Evolutionary conservation across 1,139 yeast genomes (phyloP), one percentile per base, ranked within the genome.

Genomic region (Sugiyamaella sp.): DNA sequence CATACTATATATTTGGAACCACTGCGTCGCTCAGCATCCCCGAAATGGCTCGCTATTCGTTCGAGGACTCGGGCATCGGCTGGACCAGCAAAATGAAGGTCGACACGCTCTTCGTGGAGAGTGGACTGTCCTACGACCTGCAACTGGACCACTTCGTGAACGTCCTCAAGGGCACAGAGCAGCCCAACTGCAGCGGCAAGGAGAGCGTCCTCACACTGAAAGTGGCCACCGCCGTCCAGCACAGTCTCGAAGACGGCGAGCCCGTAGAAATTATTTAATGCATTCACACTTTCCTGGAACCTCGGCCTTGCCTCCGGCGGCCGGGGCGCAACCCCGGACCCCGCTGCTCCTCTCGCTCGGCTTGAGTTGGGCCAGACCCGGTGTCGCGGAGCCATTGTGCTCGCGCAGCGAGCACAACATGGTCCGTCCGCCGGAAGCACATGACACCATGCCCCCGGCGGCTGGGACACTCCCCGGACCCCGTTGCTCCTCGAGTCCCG

Each of bases 1-100:
- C 49, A 1, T 46, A 46, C 32, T 46, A 46, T 37, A 46, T 46
- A 6, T 46, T 46, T 37, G 49, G 49, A 16, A 46, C 49, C 22
- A 46, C 43, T 35, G 42, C 49, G 10, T 46, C 49, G 9, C 25
- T 46, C 17, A 46, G 49, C 19, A 24, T 46, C 3, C 49, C 49
- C 10, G 49, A 46, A 24, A 46, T 46, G 49, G 33, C 49, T 17
- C 25, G 43, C 24, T 46, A 46, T 37, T 46, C 49, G 4, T 46
- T 46, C 37, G 49, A 46, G 25, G 49, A 46, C 37, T 46, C 49
- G 22, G 49, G 49, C 9, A 21, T 46, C 12, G 49, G 49, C 19
- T 46, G 49, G 49, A 46, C 49, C 2, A 46, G 49, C n/a, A 46
- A 37, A 37, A 46, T 46, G 49, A 46, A 46, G 17, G 49, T 46